Conservation (phyloP, 2,329 filamentous ascomycete species). For the Neonectria faginata region DNA sequence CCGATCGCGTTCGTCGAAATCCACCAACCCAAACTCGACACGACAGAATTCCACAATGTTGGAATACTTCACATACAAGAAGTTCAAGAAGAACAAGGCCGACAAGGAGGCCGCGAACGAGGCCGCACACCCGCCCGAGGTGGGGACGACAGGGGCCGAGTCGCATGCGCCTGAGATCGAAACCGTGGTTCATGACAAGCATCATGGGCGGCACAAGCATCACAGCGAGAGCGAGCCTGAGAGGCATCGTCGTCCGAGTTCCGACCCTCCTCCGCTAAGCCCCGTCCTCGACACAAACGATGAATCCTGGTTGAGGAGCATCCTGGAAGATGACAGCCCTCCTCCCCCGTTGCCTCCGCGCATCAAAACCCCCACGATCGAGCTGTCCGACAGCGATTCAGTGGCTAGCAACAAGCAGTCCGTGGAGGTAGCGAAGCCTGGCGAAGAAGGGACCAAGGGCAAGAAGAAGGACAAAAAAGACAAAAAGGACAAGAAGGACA, state of each 20-base stretch:
- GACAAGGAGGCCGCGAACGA: constrained; percentile 56
- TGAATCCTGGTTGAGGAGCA: constrained; percentile 67
- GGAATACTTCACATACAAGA: constrained; percentile 72
- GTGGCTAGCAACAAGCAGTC: constrained; percentile 3
- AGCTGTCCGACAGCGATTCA: constrained; percentile 44
- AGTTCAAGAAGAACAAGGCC: constrained; percentile 69
- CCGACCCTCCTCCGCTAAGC: constrained; percentile 42
- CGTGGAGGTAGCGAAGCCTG: constrained; percentile 42
- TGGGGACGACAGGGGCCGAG: constrained; percentile 30
- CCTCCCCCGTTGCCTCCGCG: constrained; percentile 68
- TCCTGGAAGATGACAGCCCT: constrained; percentile 59
- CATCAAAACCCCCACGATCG: constrained; percentile 62
- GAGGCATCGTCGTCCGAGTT: constrained; percentile 45
- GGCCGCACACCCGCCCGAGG: constrained; percentile 34
- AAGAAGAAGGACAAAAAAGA: constrained; percentile 39
- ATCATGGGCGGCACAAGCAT: constrained; percentile 24
- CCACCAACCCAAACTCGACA: constrained; percentile 12
- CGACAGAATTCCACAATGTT: constrained; percentile 59
- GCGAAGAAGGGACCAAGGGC: constrained; percentile 46
- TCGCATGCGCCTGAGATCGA: constrained; percentile 32
- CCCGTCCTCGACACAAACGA: constrained; percentile 68
- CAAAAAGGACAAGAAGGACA: constrained; percentile 34
- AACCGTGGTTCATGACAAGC: constrained; percentile 29
- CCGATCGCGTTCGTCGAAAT: background rate
- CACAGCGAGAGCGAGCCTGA: constrained; percentile 16